These are phyloP conservation scores for Scenedesmus sp. DNA, from an alignment of 163 green algal genomes.

Conservation along the genomic window DNA sequence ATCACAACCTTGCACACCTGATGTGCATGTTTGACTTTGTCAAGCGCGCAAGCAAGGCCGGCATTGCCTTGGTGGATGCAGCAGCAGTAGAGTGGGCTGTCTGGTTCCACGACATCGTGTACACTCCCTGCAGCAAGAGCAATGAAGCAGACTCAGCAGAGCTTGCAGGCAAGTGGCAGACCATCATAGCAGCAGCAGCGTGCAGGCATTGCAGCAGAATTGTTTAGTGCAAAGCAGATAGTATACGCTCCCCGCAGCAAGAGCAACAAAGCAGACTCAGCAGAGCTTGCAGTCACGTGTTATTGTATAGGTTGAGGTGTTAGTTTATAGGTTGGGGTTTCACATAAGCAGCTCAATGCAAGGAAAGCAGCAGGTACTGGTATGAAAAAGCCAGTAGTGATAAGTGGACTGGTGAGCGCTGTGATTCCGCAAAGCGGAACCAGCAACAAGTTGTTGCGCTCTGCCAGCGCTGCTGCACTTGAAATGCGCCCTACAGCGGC, in stretches of 20 bases:
- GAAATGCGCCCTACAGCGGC: no score
- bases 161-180: not conserved
- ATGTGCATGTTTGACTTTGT: constrained; percentile 28
- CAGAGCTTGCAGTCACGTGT: not conserved
- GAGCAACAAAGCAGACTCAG: constrained; percentile 31
- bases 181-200: no score
- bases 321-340: no score
- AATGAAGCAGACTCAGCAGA: constrained; percentile 36
- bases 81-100: constrained; percentile 46
- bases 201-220: no score
- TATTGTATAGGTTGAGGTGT: no score
- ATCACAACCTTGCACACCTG: constrained; percentile 32
- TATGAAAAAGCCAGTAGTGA: no score
- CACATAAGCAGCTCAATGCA: no score
- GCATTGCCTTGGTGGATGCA: not conserved
- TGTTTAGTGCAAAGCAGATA: not conserved
- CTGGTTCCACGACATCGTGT: constrained; percentile 40
- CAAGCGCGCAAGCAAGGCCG: not conserved
- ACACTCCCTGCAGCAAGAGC: not conserved
- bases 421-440: no score
- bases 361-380: no score
- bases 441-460: no score
- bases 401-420: no score
- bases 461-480: no score
- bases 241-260: not conserved